A percentile compares a stretch with the other conserved stretches of the same genome.
Conservation (phyloP, 257 asterid species). For the Galeopsis tetrahit region DNA sequence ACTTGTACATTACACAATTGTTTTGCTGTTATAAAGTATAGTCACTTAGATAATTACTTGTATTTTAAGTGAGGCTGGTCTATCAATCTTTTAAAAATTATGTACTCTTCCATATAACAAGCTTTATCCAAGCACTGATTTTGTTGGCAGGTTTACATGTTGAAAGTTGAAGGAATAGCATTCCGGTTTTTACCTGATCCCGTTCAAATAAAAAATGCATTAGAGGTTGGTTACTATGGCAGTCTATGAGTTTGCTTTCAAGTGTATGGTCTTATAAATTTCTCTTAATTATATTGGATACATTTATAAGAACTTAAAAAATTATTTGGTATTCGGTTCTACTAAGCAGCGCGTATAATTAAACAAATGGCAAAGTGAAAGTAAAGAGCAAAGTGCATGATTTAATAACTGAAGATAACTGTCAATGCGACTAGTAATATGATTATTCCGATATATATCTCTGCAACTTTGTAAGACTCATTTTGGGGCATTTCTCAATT, state of each 20-base stretch:
- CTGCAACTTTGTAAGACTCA: no score
- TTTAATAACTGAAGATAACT: neutral
- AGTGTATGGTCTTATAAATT: neutral
- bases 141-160: conserved; percentile 78
- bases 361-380: neutral
- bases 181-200: conserved; percentile 96
- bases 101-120: neutral
- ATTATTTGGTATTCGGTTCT: neutral
- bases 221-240: conserved; percentile 63
- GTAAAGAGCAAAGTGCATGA: neutral
- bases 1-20: neutral
- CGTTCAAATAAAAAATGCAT: conserved; percentile 83
- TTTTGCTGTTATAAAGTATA: neutral
- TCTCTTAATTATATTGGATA: conserved; percentile 13
- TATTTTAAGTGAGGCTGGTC: conserved; percentile 11
- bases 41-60: neutral
- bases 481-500: no score
- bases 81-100: neutral
- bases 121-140: conserved; percentile 4
- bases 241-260: conserved; percentile 8
- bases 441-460: no score
- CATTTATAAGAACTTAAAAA: neutral
- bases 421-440: no score
- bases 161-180: conserved; percentile 98
- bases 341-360: neutral